Conservation (phyloP, 495 filamentous ascomycete species). For the Hyaloscypha finlandica region DNA sequence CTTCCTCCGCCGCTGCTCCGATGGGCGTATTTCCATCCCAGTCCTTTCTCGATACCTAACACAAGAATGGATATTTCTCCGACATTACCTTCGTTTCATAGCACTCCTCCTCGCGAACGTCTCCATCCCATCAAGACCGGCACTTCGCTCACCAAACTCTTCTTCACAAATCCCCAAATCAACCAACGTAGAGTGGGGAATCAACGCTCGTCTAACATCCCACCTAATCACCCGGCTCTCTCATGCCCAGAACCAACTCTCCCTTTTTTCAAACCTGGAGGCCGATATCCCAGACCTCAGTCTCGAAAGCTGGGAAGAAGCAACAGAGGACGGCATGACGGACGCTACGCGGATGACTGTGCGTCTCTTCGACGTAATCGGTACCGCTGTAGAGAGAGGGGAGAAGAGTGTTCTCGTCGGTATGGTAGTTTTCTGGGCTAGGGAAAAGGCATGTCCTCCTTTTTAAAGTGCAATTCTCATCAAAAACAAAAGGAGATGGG, state of each 20-base stretch:
- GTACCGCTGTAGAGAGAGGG: neutral
- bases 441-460: neutral
- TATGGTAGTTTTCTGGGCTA: slow-evolving; percentile 4
- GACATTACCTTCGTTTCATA: neutral
- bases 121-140: neutral
- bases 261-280: neutral
- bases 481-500: neutral
- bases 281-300: slow-evolving; percentile 6
- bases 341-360: neutral
- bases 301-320: slow-evolving; percentile 5
- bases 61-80: neutral
- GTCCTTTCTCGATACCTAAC: neutral
- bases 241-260: neutral
- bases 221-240: neutral
- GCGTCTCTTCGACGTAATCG: neutral
- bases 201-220: neutral
- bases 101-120: neutral
- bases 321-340: neutral
- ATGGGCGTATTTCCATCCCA: neutral
- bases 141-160: neutral
- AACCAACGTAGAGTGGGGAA: neutral
- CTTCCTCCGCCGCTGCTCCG: neutral
- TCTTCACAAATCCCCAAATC: neutral
- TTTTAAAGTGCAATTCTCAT: neutral
- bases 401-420: slow-evolving; percentile 8